These are phyloP conservation scores for Salmacisia buchloeana DNA, from an alignment of 1,284 basidiomycete species.

Conservation along the genomic window DNA sequence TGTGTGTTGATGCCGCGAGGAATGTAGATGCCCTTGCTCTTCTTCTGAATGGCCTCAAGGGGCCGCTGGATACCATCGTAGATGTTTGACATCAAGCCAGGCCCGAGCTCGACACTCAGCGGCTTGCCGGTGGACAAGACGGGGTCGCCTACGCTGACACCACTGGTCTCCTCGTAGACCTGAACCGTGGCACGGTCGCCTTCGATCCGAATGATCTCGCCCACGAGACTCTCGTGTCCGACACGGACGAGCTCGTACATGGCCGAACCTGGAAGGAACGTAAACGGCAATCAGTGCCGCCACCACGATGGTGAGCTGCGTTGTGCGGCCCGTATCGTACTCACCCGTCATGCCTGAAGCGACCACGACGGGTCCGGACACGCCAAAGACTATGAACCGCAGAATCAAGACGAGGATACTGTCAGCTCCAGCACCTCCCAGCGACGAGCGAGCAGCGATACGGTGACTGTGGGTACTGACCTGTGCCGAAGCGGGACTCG, in stretches of 20 bases:
- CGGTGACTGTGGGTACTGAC: neutral
- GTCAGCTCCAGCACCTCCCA: neutral
- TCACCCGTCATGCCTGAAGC: conserved; percentile 49
- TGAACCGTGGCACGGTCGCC: conserved; percentile 74
- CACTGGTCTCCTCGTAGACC: conserved; percentile 83
- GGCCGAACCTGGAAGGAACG: conserved; percentile 20
- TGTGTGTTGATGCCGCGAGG: conserved; percentile 89
- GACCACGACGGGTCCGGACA: conserved; percentile 49
- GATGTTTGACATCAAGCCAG: conserved; percentile 96
- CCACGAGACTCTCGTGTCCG: conserved; percentile 49
- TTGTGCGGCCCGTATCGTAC: neutral
- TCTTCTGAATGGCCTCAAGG: conserved; percentile 82
- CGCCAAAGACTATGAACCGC: conserved; percentile 32
- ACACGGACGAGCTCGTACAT: conserved; percentile 51
- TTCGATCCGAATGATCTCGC: conserved; percentile 50
- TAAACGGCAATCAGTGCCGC: neutral
- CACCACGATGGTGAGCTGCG: neutral
- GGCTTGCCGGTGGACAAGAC: conserved; percentile 96
- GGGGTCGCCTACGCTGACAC: conserved; percentile 89
- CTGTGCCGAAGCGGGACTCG: conserved; percentile 35
- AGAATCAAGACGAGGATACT: neutral
- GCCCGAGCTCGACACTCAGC: conserved; percentile 92
- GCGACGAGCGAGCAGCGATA: neutral
- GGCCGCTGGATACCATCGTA: conserved; percentile 61
- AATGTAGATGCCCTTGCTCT: conserved; percentile 97